phyloP scores from a whole-genome alignment of 108 stramenopile genomes.

The Seminavis robusta region DNA sequence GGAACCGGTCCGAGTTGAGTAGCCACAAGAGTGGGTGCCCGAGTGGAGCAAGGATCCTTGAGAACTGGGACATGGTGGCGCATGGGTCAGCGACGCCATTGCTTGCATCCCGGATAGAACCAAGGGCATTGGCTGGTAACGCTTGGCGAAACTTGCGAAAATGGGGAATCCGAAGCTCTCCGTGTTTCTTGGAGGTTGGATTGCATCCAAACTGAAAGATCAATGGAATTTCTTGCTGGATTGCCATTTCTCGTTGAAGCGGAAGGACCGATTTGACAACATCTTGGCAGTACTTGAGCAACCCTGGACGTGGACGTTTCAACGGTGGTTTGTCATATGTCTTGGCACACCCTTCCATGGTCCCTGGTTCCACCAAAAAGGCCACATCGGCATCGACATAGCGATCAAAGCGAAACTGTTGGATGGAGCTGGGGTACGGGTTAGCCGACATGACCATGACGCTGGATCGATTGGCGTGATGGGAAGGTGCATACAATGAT shows the following conservation, averaged over 20 bases:
- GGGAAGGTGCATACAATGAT: no score
- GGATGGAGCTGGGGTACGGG: constrained; percentile 19
- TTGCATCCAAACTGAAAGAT: constrained; percentile 55
- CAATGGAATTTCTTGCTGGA: constrained; percentile 10
- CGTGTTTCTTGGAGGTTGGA: constrained; percentile 33
- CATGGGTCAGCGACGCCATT: not conserved
- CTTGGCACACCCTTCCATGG: constrained; percentile 28
- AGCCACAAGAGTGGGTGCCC: constrained; percentile 60
- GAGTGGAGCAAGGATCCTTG: constrained; percentile 18
- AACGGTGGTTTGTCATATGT: not conserved
- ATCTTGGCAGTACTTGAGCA: constrained; percentile 55
- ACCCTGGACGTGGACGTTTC: constrained; percentile 23
- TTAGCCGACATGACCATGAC: constrained; percentile 10
- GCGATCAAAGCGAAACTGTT: constrained; percentile 22
- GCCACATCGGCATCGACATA: constrained; percentile 34
- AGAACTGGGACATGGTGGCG: not conserved
- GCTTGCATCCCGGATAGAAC: not conserved
- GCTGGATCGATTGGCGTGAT: constrained; percentile 12
- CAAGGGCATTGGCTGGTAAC: constrained; percentile 12
- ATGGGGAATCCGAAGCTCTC: constrained; percentile 33
- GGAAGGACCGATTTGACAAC: constrained; percentile 25
- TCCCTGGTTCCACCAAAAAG: constrained; percentile 37
- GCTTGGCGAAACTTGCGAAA: constrained; percentile 58
- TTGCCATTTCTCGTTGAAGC: constrained; percentile 19
- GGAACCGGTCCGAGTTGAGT: constrained; percentile 46